These are phyloP conservation scores for Rhododendron vialii DNA, from an alignment of 148 eudicot species.

Conservation along the genomic window DNA sequence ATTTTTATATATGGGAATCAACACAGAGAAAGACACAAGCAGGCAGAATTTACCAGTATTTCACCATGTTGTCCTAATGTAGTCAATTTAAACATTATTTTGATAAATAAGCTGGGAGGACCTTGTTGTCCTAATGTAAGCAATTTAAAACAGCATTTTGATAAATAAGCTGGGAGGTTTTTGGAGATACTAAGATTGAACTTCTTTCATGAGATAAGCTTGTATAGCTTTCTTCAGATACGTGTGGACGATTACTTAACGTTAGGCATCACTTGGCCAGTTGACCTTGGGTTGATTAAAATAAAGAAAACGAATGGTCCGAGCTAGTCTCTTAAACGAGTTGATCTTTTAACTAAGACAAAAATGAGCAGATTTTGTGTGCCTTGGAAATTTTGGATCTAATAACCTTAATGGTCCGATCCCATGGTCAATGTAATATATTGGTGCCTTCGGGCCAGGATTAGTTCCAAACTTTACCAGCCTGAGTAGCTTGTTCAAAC, in stretches of 20 bases:
- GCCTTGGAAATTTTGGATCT: too few relatives aligned
- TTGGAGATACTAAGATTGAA: neutral
- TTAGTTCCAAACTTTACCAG: too few relatives aligned
- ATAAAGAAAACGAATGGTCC: too few relatives aligned
- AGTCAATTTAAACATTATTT: neutral
- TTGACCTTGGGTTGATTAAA: too few relatives aligned
- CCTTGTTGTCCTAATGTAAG: neutral
- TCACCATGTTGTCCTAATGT: neutral
- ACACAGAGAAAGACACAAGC: neutral
- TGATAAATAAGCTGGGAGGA: neutral
- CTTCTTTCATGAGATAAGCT: neutral
- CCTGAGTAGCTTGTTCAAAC: neutral
- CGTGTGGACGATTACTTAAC: neutral
- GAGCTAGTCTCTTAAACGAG: neutral
- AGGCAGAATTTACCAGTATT: neutral
- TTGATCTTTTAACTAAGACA: neutral
- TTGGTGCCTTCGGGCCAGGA: too few relatives aligned
- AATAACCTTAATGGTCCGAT: neutral
- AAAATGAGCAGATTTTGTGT: neutral
- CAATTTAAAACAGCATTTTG: neutral
- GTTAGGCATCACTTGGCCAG: neutral
- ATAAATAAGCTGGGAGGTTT: neutral
- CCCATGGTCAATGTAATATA: too few relatives aligned
- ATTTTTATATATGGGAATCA: neutral
- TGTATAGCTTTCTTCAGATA: neutral